Base-by-base conservation (phyloP, 768 basidiomycete species). In the Agaricus sinodeliciosus region DNA sequence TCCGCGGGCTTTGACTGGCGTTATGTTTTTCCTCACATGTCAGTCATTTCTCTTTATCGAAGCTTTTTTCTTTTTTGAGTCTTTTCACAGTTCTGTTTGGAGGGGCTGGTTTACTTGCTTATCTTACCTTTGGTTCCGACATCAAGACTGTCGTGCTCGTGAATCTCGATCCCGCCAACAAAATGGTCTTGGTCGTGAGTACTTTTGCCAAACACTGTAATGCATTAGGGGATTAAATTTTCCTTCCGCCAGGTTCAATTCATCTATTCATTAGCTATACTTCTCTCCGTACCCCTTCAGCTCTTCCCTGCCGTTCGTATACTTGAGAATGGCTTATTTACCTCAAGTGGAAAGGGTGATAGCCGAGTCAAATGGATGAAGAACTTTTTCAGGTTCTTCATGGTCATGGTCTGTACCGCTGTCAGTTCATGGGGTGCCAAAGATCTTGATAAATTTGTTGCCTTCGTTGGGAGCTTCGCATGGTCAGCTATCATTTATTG, bases 291-390 rank as follows among this genome's bases (percentile, higher is more conserved):
- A 7, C 94, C 95, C 0, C 80, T 98, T 0, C 94, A 98, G 68
- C 84, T 97, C 51, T 97, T 98, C 90, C 96, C 96, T 0, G 96
- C 95, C 2, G 85, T 95, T 43, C 84, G 96, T 49, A 98, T 99
- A 63, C 81, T 97, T 70, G 96, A 99, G 76, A 95, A 97, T 63
- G 94, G 90, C 3, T 62, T 98, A 26, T 97, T 98, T 66, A 82
- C 82, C 42, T 79, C 79, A 45, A 92, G 89, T 60, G 96, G 96
- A 44, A 97, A 97, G 67, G 75, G 67, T 48, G 77, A 92, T 65
- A 58, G 72, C 31, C 76, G 80, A 51, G 88, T 98, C 65, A 98
- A 99, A 66, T 98, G 95, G 96, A 74, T 83, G 61, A 99, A 99
- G 82, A 99, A 98, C 62, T 69, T 81, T n/a, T 83, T 94, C 67